Evolutionary conservation across 1,284 basidiomycete species (phyloP), one percentile per base, ranked within the genome.

Genomic region (Cystobasidium sp.): DNA sequence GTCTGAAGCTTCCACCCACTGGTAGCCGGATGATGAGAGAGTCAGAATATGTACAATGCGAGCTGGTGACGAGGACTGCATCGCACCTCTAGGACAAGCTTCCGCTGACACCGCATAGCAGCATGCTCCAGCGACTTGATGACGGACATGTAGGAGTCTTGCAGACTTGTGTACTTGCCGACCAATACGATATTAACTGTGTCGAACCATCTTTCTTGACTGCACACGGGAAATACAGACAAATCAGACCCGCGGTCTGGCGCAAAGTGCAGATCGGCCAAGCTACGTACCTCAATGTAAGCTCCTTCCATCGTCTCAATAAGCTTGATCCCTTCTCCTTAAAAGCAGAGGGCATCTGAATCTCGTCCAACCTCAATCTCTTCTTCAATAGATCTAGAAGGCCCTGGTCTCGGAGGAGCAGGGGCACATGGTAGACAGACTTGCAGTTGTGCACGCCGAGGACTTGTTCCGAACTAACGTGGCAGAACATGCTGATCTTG

Each of bases 401-500:
- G 20, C 94, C 94, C 83, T 99, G 97, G 20, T 93, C 89, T 78
- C 92, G 89, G 46, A 99, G 87, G 9, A 99, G 86, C 7, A 99
- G 86, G 0, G 97, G 97, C 43, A 99, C 96, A 81, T 99, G 96
- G 84, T 99, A 99, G 46, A 98, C 94, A 22, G 95, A 97, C 7
- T 90, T 89, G 52, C 99, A 93, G 81, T 99, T 94, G 83, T 98
- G 96, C 14, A 99, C 93, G 71, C 94, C 96, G 73, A 99, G 87
- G 52, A 99, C 97, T 83, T 99, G 97, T 80, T 94, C 91, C 5
- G 91, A 87, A 0, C 89, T 86, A 77, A 99, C 96, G 81, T 99
- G 97, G 84, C 96, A 99, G 87, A 99, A 99, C 95, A 99, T 98
- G 77, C 93, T 94, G 59, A 99, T 95, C 83, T 99, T 99, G 80